phyloP scores from a whole-genome alignment of 768 basidiomycete genomes.

The Pisolithus orientalis region DNA sequence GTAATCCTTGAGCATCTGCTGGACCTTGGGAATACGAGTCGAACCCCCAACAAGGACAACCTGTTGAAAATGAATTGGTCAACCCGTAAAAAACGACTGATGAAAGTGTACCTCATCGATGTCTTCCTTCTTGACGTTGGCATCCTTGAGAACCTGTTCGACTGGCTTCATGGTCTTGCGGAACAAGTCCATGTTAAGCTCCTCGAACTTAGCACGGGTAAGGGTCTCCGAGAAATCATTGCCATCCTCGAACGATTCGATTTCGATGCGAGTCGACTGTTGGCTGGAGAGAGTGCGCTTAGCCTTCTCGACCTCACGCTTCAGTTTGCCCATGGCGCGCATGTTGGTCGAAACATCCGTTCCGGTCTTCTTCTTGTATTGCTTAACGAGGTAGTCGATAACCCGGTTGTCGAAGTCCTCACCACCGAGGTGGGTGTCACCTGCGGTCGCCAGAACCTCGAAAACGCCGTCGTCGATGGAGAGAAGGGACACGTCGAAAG shows the following conservation, averaged over 20 bases:
- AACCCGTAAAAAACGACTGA: too few relatives aligned
- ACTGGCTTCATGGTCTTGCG: conserved; percentile 69
- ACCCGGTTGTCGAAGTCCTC: conserved; percentile 83
- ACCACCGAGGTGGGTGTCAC: conserved; percentile 52
- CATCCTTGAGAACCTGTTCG: conserved; percentile 68
- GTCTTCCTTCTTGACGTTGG: conserved; percentile 61
- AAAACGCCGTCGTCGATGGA: conserved; percentile 50
- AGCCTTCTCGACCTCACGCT: too few relatives aligned
- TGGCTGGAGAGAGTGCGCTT: conserved; percentile 34
- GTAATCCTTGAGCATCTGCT: conserved; percentile 54
- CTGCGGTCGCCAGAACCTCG: conserved; percentile 51
- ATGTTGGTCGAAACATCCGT: conserved; percentile 46
- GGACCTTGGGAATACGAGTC: conserved; percentile 52
- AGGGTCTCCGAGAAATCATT: conserved; percentile 64
- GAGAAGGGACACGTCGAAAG: conserved; percentile 95
- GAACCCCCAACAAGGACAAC: conserved; percentile 22
- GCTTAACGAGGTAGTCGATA: conserved; percentile 52
- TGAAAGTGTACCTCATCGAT: conserved; percentile 43
- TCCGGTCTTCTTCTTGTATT: conserved; percentile 57
- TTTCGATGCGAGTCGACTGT: conserved; percentile 40
- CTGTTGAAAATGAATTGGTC: too few relatives aligned
- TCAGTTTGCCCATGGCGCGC: conserved; percentile 37
- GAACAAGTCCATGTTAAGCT: conserved; percentile 66
- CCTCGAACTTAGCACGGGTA: conserved; percentile 67
- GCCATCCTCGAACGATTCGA: conserved; percentile 50